phyloP scores from a whole-genome alignment of 1,284 basidiomycete species.

The Rhodotorula sp. region DNA sequence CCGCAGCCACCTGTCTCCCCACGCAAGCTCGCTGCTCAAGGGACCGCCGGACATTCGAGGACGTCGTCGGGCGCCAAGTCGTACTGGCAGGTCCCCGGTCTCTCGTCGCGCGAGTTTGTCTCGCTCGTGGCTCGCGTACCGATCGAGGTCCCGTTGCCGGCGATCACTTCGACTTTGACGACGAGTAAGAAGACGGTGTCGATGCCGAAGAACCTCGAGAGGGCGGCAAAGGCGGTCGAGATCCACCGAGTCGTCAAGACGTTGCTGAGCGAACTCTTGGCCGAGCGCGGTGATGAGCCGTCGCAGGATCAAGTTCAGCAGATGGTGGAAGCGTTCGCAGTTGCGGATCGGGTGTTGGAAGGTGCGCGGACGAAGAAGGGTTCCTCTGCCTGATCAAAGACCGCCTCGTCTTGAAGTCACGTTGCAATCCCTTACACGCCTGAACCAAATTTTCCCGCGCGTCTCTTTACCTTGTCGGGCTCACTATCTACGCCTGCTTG shows the following conservation, averaged over 20 bases:
- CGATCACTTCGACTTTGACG: background rate
- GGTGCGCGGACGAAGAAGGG: too few species aligned
- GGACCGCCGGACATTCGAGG: background rate
- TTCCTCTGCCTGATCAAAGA: too few species aligned
- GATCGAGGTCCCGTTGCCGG: conserved; percentile 15
- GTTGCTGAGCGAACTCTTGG: background rate
- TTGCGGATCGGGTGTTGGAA: too few species aligned
- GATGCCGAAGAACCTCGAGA: background rate
- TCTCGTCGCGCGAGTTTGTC: conserved; percentile 3
- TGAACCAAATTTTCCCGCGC: too few species aligned
- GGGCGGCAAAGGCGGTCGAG: conserved; percentile 2
- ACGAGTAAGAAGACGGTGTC: background rate
- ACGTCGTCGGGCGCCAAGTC: background rate
- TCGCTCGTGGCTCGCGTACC: conserved; percentile 6
- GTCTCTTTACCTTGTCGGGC: too few species aligned
- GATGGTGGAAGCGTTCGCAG: too few species aligned
- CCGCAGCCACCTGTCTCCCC: conserved; percentile 5
- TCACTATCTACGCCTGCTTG: too few species aligned
- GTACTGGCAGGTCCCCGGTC: background rate
- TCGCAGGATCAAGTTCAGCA: too few species aligned
- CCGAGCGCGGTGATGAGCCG: background rate
- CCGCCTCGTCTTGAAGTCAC: too few species aligned
- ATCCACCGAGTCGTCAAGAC: conserved; percentile 14
- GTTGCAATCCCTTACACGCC: too few species aligned
- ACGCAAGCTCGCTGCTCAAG: conserved; percentile 14